A percentile compares a stretch with the other conserved stretches of the same genome.
These are phyloP conservation scores for Arxiozyma slooffiae DNA, from an alignment of 1,139 yeast species.

Conservation along the genomic window DNA sequence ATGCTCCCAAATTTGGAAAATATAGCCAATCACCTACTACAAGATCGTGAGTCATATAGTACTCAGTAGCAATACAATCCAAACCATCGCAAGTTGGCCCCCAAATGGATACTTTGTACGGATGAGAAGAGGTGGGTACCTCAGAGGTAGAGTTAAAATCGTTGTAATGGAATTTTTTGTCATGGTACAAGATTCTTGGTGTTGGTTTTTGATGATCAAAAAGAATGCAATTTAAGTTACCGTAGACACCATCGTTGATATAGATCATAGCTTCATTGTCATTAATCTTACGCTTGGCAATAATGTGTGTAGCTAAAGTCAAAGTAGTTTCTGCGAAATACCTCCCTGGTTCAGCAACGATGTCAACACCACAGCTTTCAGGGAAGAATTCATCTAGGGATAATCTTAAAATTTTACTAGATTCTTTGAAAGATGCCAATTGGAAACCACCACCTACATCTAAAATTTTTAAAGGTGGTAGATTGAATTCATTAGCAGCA, in stretches of 20 bases:
- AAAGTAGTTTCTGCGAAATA: conserved; percentile 81
- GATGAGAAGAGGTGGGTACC: conserved; percentile 10
- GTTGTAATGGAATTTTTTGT: conserved; percentile 40
- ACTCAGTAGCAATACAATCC: conserved; percentile 61
- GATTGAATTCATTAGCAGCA: conserved; percentile 31
- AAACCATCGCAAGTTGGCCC: conserved; percentile 98
- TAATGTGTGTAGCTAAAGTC: conserved; percentile 73
- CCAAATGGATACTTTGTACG: conserved; percentile 63
- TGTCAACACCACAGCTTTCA: conserved; percentile 34
- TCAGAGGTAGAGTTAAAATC: conserved; percentile 22
- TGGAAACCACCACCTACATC: conserved; percentile 97
- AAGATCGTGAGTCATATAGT: conserved; percentile 49
- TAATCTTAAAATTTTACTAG: conserved; percentile 49
- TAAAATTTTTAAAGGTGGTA: conserved; percentile 35
- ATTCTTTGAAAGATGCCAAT: conserved; percentile 49
- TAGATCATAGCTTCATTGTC: conserved; percentile 44
- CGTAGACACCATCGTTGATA: conserved; percentile 91
- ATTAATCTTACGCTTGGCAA: conserved; percentile 54
- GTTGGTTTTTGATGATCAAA: conserved; percentile 83
- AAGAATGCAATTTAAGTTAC: conserved; percentile 85
- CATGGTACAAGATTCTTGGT: conserved; percentile 55
- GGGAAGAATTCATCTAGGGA: conserved; percentile 57
- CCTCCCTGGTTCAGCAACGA: conserved; percentile 94
- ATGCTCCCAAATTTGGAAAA: conserved; percentile 84
- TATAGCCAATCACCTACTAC: conserved; percentile 88